These are phyloP conservation scores for Dentipellis sp. DNA, from an alignment of 768 basidiomycete genomes.

Conservation along the genomic window DNA sequence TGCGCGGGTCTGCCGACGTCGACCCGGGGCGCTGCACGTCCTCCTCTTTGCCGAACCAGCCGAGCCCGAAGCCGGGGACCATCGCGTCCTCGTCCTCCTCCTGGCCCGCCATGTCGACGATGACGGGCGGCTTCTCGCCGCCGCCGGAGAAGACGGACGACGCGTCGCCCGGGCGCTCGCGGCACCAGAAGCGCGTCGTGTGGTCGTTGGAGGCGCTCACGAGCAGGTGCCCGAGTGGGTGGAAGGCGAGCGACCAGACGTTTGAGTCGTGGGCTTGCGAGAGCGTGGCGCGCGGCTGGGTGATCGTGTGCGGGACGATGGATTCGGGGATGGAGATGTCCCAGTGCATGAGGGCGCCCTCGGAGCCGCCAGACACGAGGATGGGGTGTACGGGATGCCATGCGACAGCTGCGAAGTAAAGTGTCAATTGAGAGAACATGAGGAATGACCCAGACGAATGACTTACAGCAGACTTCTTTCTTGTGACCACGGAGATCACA, in stretches of 20 bases:
- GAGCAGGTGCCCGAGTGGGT: conserved; percentile 92
- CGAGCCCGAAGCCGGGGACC: conserved; percentile 66
- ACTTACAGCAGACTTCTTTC: conserved; percentile 94
- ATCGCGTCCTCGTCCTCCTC: conserved; percentile 65
- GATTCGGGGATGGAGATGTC: conserved; percentile 57
- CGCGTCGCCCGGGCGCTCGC: conserved; percentile 81
- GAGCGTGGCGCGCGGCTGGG: conserved; percentile 69
- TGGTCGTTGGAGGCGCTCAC: conserved; percentile 96
- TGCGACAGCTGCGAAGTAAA: conserved; percentile 54
- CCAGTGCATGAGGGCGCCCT: conserved; percentile 94
- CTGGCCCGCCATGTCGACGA: conserved; percentile 39
- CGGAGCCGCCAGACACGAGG: conserved; percentile 88
- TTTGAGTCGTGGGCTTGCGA: conserved; percentile 98
- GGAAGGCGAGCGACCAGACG: conserved; percentile 93
- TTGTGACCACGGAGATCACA: conserved; percentile 91
- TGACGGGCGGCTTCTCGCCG: conserved; percentile 78
- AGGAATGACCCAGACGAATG: not conserved
- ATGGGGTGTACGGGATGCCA: conserved; percentile 96
- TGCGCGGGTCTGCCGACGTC: conserved; percentile 14
- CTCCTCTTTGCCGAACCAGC: conserved; percentile 16
- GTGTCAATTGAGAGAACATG: not conserved
- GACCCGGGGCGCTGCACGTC: conserved; percentile 9
- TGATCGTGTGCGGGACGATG: conserved; percentile 24
- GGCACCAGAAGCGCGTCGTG: conserved; percentile 97
- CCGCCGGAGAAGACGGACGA: conserved; percentile 71